Evolutionary conservation across 768 basidiomycete species (phyloP).

Genomic region (Hortiboletus flavorubellus): DNA sequence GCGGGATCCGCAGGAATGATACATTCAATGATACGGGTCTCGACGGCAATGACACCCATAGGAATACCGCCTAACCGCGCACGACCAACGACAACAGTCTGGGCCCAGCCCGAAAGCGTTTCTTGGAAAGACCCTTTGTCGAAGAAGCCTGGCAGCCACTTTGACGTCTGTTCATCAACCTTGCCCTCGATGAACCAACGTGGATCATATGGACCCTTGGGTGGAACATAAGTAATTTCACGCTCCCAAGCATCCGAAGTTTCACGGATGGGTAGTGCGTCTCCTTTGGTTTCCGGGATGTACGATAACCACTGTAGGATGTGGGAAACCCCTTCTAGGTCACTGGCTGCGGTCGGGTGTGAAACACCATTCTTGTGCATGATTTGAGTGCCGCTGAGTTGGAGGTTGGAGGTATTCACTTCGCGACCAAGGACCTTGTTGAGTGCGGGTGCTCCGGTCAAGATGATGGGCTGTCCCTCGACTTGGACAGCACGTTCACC

Average conservation of each 20-base stretch:
- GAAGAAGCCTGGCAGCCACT: constrained; percentile 90
- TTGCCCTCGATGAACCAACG: constrained; percentile 98
- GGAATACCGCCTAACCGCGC: constrained; percentile 96
- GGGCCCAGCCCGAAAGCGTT: constrained; percentile 98
- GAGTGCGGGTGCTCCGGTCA: constrained; percentile 93
- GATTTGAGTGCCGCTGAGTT: constrained; percentile 99
- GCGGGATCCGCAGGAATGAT: constrained; percentile 97
- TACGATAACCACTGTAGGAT: constrained; percentile 96
- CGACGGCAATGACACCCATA: constrained; percentile 96
- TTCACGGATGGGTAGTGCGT: constrained; percentile 74
- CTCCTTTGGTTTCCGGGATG: constrained; percentile 80
- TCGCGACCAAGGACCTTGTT: constrained; percentile 99
- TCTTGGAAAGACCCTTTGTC: constrained; percentile 98
- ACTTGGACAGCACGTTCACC: constrained; percentile 98
- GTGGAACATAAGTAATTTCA: constrained; percentile 82
- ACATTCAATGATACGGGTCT: constrained; percentile 95
- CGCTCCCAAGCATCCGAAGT: constrained; percentile 86
- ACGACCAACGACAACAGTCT: constrained; percentile 96
- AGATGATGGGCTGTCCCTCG: constrained; percentile 98
- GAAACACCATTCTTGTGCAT: constrained; percentile 99
- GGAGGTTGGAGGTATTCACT: constrained; percentile 97
- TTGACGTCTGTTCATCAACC: constrained; percentile 70
- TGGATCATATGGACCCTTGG: constrained; percentile 95
- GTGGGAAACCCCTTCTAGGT: constrained; percentile 91
- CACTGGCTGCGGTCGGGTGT: constrained; percentile 91